Base-by-base conservation (phyloP, 2,329 filamentous ascomycete species). In the Fusarium beomiforme region DNA sequence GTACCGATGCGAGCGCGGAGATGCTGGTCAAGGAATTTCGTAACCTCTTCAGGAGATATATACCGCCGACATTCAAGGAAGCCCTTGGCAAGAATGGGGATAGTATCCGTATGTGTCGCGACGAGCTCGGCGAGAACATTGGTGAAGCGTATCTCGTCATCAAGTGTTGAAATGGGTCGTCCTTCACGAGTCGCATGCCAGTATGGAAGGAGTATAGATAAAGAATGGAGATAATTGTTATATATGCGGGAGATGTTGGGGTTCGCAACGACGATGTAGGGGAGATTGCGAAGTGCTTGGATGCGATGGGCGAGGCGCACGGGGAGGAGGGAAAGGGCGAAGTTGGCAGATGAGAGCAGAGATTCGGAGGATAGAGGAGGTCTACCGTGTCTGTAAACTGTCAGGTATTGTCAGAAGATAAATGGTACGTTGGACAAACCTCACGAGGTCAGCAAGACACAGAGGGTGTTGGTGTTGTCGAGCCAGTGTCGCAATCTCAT, bases 221-320 rank as follows among this genome's bases (percentile, higher is more conserved):
- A 85, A 5, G 94, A 97, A 81, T 98, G 95, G 46, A 97, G 86
- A 81, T 99, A 99, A 82, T 98, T 98, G 81, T 93, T 91, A 85
- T 98, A 97, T 72, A 99, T 99, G 76, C 92, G 91, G 29, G 92
- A 93, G 74, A 99, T 94, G 79, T 98, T 94, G 2, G 94, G 93
- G 79, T 99, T 98, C n/a, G 95, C 95, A 29, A 99, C 96, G 59
- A 99, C 95, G 71, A 99, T 98, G 81, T 95, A 99, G 0, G 96
- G 96, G 12, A 99, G 89, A 79, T 97, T 97, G 70, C 95, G 92
- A 21, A 99, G 86, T 44, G 94, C 94, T 80, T 97, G 93, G 71
- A 99, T 97, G 61, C 96, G 93, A 79, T 97, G 94, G 29, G 96
- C 96, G 29, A 99, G 90, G 39, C 96, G 93, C 53, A 96, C 93